Percentiles rank a stretch among this genome's conserved stretches.
Evolutionary conservation across 805 yeast genomes (phyloP).

Genomic region (Hanseniaspora taiwanica): DNA sequence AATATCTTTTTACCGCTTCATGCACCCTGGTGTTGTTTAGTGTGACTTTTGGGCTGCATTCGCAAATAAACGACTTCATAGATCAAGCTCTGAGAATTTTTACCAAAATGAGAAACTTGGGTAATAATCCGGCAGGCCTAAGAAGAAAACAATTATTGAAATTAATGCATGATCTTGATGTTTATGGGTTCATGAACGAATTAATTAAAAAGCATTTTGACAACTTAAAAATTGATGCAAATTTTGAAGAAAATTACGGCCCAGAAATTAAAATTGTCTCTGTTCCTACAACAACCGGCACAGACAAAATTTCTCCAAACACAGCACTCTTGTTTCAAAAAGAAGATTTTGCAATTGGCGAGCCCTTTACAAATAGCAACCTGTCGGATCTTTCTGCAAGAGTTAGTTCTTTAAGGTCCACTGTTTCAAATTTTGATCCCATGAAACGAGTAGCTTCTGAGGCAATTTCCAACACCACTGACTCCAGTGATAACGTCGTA

Average conservation of each 20-base stretch:
- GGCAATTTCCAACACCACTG: neutral
- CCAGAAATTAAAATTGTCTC: constrained; percentile 1
- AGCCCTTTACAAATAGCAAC: neutral
- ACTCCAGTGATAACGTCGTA: constrained; percentile 8
- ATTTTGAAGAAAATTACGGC: neutral
- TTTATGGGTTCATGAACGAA: constrained; percentile 48
- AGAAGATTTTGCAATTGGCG: no score
- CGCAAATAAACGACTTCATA: constrained; percentile 54
- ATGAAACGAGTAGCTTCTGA: neutral
- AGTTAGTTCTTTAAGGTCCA: neutral
- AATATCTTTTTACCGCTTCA: constrained; percentile 63
- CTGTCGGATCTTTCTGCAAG: neutral
- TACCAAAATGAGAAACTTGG: constrained; percentile 62
- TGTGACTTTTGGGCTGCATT: constrained; percentile 72
- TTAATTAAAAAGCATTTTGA: constrained; percentile 30
- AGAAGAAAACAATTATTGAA: constrained; percentile 60
- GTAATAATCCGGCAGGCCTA: constrained; percentile 69
- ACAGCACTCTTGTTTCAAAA: no score
- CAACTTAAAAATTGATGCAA: neutral
- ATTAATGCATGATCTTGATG: constrained; percentile 51
- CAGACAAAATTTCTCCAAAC: no score
- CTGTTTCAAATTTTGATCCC: neutral
- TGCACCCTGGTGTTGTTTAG: constrained; percentile 61
- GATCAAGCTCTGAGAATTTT: constrained; percentile 61
- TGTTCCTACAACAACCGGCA: neutral